A percentile compares a stretch with the other conserved stretches of the same genome.
phyloP scores from a whole-genome alignment of 2,329 filamentous ascomycete genomes.

The Scedosporium aurantiacum region DNA sequence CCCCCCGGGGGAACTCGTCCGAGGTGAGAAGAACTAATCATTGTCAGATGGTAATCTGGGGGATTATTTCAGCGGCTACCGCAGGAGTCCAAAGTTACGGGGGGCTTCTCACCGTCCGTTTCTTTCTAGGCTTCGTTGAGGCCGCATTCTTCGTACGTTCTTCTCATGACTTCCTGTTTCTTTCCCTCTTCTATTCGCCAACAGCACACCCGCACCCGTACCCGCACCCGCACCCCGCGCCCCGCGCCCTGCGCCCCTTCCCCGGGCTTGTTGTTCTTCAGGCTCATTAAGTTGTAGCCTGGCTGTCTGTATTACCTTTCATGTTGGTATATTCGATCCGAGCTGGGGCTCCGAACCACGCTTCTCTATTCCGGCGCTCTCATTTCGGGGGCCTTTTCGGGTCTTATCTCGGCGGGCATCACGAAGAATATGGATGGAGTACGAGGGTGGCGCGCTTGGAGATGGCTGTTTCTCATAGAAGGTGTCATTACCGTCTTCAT shows the following conservation, averaged over 20 bases:
- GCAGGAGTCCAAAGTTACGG: constrained; percentile 23
- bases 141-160: constrained; percentile 10
- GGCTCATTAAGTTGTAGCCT: constrained; percentile 13
- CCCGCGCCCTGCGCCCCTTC: neutral
- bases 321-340: constrained; percentile 51
- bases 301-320: constrained; percentile 36
- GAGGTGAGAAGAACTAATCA: constrained; percentile 14
- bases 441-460: constrained; percentile 41
- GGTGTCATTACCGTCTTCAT: constrained; percentile 33
- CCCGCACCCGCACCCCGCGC: too few relatives aligned
- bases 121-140: constrained; percentile 28
- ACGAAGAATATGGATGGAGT: constrained; percentile 39
- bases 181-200: too few relatives aligned
- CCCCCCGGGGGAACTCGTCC: too few relatives aligned
- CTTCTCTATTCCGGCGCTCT: constrained; percentile 49
- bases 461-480: constrained; percentile 60
- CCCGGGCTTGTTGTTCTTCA: neutral
- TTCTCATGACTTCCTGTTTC: neutral
- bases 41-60: constrained; percentile 31
- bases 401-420: constrained; percentile 53
- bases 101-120: constrained; percentile 23
- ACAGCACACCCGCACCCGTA: neutral
- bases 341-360: constrained; percentile 51
- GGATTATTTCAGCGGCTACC: constrained; percentile 24
- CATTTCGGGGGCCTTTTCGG: constrained; percentile 57